Base-by-base conservation (phyloP, 2,329 filamentous ascomycete species). In the Sporothrix pallida region DNA sequence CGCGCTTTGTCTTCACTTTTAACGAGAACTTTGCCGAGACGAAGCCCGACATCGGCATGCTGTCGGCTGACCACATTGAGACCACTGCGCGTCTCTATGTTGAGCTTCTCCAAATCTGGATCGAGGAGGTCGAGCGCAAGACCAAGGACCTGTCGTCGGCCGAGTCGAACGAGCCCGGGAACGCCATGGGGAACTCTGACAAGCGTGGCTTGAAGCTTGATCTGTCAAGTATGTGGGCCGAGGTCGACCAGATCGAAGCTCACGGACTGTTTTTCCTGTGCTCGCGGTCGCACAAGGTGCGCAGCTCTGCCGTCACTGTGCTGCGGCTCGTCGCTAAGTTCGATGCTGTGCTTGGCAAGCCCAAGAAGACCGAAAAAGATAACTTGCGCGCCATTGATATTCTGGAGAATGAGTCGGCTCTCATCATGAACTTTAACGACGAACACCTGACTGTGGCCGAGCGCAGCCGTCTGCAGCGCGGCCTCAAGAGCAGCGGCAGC, bases 1-100 rank as follows among this genome's bases (percentile, higher is more conserved):
- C 96, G 52, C 88, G 95, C 37, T 99, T 98, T 82, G 99, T 99
- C 71, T 99, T 99, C 84, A 97, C 96, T 78, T 99, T 98, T 80
- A 97, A 99, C 81, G 95, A 97, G 77, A 91, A 95, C 31, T 99
- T 99, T 81, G 94, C 95, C 0, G 31, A 37, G 31, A 98, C 96
- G 46, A 98, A 98, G 91, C 97, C 95, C 10, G 96, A 99, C 79
- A 96, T 97, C 46, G 96, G 96, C 2, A 96, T 99, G 91, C 89
- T 99, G 31, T 96, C 95, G 0, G 91, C 93, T 48, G 93, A 92
- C 4, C 96, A 99, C 79, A 98, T 99, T 73, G 96, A 99, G 81
- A 97, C 91, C 77, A 99, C 96, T 0, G 83, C 99, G 23, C 91
- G 92, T 76, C 86, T 99, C 12, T 99, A 99, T 79, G 93, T 98